A percentile compares a stretch with the other conserved stretches of the same genome.
Conservation (phyloP, 2,329 filamentous ascomycete species). For the Lomentospora prolificans region DNA sequence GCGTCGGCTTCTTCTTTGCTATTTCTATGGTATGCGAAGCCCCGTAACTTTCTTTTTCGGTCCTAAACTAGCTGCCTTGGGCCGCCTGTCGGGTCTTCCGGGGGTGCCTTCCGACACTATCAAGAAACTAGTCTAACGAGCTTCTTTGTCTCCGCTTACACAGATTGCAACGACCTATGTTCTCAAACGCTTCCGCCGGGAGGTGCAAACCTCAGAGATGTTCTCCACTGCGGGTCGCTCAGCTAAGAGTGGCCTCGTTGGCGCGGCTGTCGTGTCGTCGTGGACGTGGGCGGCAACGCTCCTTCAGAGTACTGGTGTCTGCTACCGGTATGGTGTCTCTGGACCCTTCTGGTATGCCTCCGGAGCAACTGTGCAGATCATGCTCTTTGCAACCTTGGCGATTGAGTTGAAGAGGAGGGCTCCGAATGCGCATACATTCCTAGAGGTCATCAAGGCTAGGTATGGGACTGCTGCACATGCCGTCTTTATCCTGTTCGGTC, state of each 20-base stretch:
- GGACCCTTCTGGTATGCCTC: slow-evolving; percentile 53
- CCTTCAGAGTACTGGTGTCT: slow-evolving; percentile 69
- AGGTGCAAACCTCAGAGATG: slow-evolving; percentile 84
- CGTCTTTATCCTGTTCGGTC: slow-evolving; percentile 72
- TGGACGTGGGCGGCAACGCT: slow-evolving; percentile 91
- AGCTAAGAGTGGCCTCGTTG: slow-evolving; percentile 81
- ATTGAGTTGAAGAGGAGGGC: slow-evolving; percentile 82
- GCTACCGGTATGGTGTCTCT: slow-evolving; percentile 66
- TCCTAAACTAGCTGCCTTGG: not conserved
- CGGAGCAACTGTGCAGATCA: slow-evolving; percentile 75
- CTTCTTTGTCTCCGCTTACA: not conserved
- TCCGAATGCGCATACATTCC: slow-evolving; percentile 76
- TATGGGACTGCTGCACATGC: slow-evolving; percentile 65
- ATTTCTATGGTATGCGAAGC: slow-evolving; percentile 5
- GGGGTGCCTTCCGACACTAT: too few relatives aligned
- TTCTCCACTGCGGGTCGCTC: slow-evolving; percentile 86
- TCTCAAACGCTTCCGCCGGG: slow-evolving; percentile 49
- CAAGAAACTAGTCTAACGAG: not conserved
- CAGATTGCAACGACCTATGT: slow-evolving; percentile 60
- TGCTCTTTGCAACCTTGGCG: slow-evolving; percentile 80
- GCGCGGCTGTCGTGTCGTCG: slow-evolving; percentile 83
- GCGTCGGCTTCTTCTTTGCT: slow-evolving; percentile 5
- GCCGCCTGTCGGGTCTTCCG: too few relatives aligned
- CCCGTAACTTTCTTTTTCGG: not conserved
- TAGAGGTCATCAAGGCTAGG: slow-evolving; percentile 73